Evolutionary conservation across 78 protist genomes (phyloP).

Genomic region (Andalucia godoyi): DNA sequence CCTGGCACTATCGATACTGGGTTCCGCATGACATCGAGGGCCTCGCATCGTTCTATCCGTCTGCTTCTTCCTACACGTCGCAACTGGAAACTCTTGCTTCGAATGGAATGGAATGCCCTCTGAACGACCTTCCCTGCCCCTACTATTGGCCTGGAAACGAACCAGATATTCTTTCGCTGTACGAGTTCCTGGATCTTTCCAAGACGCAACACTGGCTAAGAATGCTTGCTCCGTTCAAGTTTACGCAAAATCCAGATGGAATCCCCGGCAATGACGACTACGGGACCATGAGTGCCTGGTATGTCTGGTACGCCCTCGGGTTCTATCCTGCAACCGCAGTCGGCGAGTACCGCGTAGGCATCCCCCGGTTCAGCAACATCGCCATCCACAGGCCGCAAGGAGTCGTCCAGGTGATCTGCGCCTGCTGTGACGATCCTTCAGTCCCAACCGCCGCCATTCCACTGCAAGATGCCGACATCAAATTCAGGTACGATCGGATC

Average conservation of each 20-base stretch:
- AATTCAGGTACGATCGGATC: too few species aligned
- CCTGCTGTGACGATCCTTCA: too few species aligned
- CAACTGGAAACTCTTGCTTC: background rate
- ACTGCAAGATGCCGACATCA: too few species aligned
- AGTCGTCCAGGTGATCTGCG: too few species aligned
- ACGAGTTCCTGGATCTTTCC: background rate
- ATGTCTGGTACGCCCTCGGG: background rate
- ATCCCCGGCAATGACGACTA: constrained; percentile 33
- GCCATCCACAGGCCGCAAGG: too few species aligned
- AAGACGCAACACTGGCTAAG: background rate
- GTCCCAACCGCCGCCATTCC: too few species aligned
- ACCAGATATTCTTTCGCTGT: background rate
- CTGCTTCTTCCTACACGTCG: background rate
- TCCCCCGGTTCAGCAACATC: too few species aligned
- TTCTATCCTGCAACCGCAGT: too few species aligned
- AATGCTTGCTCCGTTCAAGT: background rate
- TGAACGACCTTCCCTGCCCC: constrained; percentile 2
- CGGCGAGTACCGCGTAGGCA: too few species aligned
- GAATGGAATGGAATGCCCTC: too few species aligned
- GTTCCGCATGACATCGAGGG: constrained; percentile 13
- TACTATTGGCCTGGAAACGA: constrained; percentile 28
- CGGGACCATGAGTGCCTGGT: constrained; percentile 9
- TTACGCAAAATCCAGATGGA: background rate
- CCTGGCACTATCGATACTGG: constrained; percentile 7
- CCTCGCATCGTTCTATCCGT: background rate